phyloP scores from a whole-genome alignment of 2,329 filamentous ascomycete genomes.

The Exserohilum turcica region DNA sequence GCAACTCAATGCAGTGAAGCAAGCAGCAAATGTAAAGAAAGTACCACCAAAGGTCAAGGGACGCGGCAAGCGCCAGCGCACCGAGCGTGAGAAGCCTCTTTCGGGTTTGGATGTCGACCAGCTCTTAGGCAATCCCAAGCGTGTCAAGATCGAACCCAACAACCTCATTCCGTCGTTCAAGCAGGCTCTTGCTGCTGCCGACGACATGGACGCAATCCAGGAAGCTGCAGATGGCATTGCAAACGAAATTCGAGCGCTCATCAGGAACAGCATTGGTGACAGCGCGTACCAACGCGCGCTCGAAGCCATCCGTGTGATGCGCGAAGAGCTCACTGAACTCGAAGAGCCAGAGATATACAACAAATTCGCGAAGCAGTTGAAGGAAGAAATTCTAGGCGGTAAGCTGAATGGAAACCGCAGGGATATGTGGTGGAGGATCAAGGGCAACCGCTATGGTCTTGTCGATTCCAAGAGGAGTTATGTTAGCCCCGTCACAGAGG shows the following conservation, averaged over 20 bases:
- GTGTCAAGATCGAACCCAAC: constrained; percentile 63
- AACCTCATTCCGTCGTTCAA: constrained; percentile 94
- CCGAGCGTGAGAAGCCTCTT: constrained; percentile 77
- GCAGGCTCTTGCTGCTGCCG: constrained; percentile 68
- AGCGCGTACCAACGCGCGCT: constrained; percentile 73
- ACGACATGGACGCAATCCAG: constrained; percentile 65
- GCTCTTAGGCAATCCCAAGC: constrained; percentile 68
- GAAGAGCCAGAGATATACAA: constrained; percentile 83
- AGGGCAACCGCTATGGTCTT: constrained; percentile 70
- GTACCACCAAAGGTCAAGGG: constrained; percentile 81
- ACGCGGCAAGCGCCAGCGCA: constrained; percentile 62
- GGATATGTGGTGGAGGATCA: constrained; percentile 81
- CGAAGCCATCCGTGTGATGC: constrained; percentile 77
- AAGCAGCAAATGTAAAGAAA: constrained; percentile 76
- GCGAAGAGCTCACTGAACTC: constrained; percentile 73
- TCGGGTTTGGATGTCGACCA: constrained; percentile 87
- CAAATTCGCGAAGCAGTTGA: constrained; percentile 70
- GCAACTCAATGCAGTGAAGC: constrained; percentile 67
- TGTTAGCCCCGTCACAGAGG: constrained; percentile 67
- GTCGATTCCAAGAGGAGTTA: constrained; percentile 69
- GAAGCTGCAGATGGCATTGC: constrained; percentile 77
- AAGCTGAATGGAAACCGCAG: constrained; percentile 75
- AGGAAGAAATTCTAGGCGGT: constrained; percentile 70
- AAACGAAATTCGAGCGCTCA: constrained; percentile 68
- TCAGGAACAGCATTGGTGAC: constrained; percentile 76